A percentile compares a stretch with the other conserved stretches of the same genome.
Conservation (phyloP, 1,284 basidiomycete genomes). For the Moesziomyces sp. region DNA sequence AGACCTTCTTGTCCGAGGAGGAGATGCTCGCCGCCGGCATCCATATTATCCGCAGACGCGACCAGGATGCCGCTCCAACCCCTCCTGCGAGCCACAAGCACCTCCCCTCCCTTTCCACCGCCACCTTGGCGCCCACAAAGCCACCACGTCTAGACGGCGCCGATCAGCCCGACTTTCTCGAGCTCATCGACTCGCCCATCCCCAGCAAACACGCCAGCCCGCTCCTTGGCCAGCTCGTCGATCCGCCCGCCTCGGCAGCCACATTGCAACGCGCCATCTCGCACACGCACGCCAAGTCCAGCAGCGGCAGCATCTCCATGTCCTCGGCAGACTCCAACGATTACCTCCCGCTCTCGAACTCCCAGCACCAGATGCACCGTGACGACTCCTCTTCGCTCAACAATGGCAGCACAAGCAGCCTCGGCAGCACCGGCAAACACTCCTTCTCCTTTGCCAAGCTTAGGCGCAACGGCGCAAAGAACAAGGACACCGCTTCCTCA, state of each 20-base stretch:
- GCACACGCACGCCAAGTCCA: conserved; percentile 24
- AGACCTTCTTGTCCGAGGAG: conserved; percentile 39
- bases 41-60: conserved; percentile 40
- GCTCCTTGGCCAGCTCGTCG: conserved; percentile 19
- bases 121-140: conserved; percentile 9
- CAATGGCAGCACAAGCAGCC: conserved; percentile 28
- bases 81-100: conserved; percentile 13
- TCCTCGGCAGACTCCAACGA: conserved; percentile 27
- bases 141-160: conserved; percentile 33
- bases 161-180: conserved; percentile 46
- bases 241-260: conserved; percentile 8
- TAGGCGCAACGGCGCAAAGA: conserved; percentile 14
- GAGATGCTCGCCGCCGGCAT: conserved; percentile 49
- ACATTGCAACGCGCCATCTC: conserved; percentile 18
- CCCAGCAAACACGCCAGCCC: conserved; percentile 25
- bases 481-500: neutral
- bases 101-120: conserved; percentile 4
- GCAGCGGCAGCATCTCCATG: conserved; percentile 26
- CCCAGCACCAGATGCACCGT: neutral
- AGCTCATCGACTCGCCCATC: conserved; percentile 35
- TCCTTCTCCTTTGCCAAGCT: conserved; percentile 36
- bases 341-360: conserved; percentile 16
- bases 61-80: conserved; percentile 4
- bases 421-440: conserved; percentile 32
- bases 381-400: conserved; percentile 20